Evolutionary conservation across 2,329 filamentous ascomycete genomes (phyloP), one percentile per base, ranked within the genome.

Genomic region (Penicillium palitans): DNA sequence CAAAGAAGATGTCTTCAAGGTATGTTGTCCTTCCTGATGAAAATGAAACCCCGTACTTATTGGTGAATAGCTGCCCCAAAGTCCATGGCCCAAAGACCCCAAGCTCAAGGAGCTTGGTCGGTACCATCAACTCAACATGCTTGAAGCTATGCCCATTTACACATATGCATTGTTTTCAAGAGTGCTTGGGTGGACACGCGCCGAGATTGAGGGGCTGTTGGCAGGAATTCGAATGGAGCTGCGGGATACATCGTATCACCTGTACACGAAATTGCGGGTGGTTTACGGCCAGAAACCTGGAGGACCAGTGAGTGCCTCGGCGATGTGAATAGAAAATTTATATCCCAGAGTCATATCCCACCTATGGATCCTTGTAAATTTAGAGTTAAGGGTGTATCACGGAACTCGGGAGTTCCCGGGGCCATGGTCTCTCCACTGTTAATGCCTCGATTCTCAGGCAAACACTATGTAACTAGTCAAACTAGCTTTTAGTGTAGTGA

Each of bases 91-190:
- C 0, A 79, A 78, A 45, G 79, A 83, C 41, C 74, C 75, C 6
- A 77, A 78, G 27, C 75, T 81, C 50, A 86, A 84, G 66, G 78
- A 84, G 46, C 68, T 86, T 2, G 83, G 83, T 3, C 62, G 64
- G 33, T 75, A 68, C 53, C 66, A 74, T 46, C 69, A 71, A 40
- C 63, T 72, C n/a, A 72, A 76, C 53, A 68, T 76, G 64, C 65
- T 72, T 21, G 71, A 76, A 58, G 72, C 71, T 4, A 60, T 77
- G 31, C 68, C 71, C 6, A 65, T 71, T 2, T 74, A 75, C 54
- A 69, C 66, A 21, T 71, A 74, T 58, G 72, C 74, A 8, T 63
- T 76, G 21, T 74, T 79, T 63, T 78, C 74, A 4, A 68, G 74
- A 6, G 64, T 72, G n/a, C 66, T 78, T 29, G 72, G 73, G 0